Evolutionary conservation across 2,329 filamentous ascomycete species (phyloP).

Genomic region (Penicillium vulpinum): DNA sequence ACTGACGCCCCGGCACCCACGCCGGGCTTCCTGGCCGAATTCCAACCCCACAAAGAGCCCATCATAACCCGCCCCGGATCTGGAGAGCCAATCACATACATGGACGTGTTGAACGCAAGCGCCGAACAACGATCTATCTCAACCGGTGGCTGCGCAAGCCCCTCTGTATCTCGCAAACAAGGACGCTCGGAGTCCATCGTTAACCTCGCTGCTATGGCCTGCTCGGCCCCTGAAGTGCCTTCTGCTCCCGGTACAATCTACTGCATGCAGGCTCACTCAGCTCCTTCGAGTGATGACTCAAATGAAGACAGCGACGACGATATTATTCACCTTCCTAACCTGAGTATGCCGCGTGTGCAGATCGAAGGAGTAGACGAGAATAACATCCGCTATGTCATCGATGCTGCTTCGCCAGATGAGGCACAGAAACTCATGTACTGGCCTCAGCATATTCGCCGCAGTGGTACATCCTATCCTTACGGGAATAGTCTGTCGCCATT

Average conservation of each 20-base stretch:
- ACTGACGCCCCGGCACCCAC: conserved; percentile 43
- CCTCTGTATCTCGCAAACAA: conserved; percentile 6
- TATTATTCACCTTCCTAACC: conserved; percentile 37
- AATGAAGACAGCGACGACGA: conserved; percentile 37
- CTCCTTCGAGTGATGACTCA: conserved; percentile 23
- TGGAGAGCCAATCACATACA: conserved; percentile 30
- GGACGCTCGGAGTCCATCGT: conserved; percentile 14
- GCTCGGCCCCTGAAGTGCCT: conserved; percentile 11
- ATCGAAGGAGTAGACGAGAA: conserved; percentile 38
- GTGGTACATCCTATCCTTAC: conserved; percentile 8
- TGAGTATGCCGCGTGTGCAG: conserved; percentile 27
- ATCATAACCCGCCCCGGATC: not conserved
- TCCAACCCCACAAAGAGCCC: conserved; percentile 10
- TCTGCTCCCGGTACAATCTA: conserved; percentile 29
- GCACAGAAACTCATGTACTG: conserved; percentile 36
- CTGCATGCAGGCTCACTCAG: conserved; percentile 37
- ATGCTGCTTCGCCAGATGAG: conserved; percentile 26
- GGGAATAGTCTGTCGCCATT: conserved; percentile 20
- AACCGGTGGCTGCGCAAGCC: not conserved
- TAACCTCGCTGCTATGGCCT: conserved; percentile 8
- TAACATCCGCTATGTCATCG: conserved; percentile 35
- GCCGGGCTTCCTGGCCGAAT: conserved; percentile 29
- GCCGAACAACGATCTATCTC: conserved; percentile 15
- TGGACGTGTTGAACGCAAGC: conserved; percentile 29
- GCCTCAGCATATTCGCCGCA: conserved; percentile 22